These are phyloP conservation scores for Erysimum pusillum DNA, from an alignment of 441 rosid species.

Conservation along the genomic window DNA sequence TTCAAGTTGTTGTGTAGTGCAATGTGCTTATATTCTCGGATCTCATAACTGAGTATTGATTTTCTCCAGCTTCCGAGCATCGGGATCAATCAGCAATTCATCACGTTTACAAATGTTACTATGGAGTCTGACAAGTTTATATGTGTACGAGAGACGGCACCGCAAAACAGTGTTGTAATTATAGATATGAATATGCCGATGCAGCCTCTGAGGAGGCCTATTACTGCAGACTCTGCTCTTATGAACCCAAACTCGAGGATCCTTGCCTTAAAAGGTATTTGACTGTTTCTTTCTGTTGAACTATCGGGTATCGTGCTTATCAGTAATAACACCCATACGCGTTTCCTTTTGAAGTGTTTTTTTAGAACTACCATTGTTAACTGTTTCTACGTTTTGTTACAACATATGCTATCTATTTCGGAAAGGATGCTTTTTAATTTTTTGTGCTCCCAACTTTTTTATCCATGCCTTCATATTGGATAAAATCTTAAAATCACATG, in stretches of 20 bases:
- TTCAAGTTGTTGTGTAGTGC: conserved; percentile 19
- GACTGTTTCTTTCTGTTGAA: conserved; percentile 2
- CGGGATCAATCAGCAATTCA: conserved; percentile 90
- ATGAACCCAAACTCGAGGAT: conserved; percentile 96
- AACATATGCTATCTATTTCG: conserved; percentile 8
- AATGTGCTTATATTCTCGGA: conserved; percentile 28
- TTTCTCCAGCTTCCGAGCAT: conserved; percentile 62
- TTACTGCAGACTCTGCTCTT: conserved; percentile 95
- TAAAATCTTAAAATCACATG: not conserved
- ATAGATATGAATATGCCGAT: conserved; percentile 94
- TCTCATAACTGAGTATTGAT: conserved; percentile 35
- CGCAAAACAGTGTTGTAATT: conserved; percentile 97
- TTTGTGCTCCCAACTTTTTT: not conserved
- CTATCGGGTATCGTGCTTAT: not conserved
- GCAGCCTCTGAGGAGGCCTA: conserved; percentile 97
- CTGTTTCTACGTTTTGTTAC: conserved; percentile 9
- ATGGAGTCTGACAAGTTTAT: conserved; percentile 73
- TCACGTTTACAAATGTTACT: conserved; percentile 91
- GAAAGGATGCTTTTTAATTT: conserved; percentile 6
- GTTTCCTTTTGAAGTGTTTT: conserved; percentile 27
- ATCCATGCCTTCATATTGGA: not conserved
- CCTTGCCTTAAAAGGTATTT: conserved; percentile 88
- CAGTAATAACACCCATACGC: not conserved
- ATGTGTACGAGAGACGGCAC: conserved; percentile 88
- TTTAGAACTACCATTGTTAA: not conserved